phyloP scores from a whole-genome alignment of 176 grass and related monocot genomes.

The Oryza meridionalis region DNA sequence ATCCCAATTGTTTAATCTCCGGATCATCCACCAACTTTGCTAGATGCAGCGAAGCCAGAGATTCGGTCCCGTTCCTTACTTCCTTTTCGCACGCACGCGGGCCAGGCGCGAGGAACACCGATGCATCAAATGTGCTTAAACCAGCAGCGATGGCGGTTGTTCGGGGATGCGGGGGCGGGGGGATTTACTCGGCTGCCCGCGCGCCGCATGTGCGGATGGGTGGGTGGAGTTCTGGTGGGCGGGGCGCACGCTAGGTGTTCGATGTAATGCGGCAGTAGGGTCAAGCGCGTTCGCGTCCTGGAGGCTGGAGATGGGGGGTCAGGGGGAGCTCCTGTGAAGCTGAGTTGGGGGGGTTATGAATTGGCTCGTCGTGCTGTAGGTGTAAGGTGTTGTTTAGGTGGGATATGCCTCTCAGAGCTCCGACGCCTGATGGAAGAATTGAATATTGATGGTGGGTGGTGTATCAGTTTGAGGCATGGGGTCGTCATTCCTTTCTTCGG shows the following conservation, averaged over 20 bases:
- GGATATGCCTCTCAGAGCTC: conserved; percentile 32
- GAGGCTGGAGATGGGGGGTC: neutral
- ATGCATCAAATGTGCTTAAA: too few relatives aligned
- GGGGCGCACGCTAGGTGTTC: conserved; percentile 16
- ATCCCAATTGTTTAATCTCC: neutral
- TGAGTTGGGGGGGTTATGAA: neutral
- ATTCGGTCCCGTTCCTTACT: neutral
- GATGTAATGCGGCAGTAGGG: conserved; percentile 28
- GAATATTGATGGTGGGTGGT: conserved; percentile 15
- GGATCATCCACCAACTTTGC: conserved; percentile 36
- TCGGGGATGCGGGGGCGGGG: too few relatives aligned
- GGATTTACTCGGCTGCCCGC: too few relatives aligned
- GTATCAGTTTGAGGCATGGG: neutral
- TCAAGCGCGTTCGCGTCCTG: conserved; percentile 12
- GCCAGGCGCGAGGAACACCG: neutral
- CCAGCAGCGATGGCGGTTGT: too few relatives aligned
- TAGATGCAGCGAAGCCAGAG: neutral
- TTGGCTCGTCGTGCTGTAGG: neutral
- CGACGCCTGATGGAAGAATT: neutral
- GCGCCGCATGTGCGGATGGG: conserved; percentile 27
- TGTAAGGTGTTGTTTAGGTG: conserved; percentile 47
- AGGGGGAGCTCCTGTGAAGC: too few relatives aligned
- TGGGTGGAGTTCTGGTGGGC: neutral
- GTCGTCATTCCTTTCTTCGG: neutral
- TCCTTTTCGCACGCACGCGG: conserved; percentile 4